A percentile compares a stretch with the other conserved stretches of the same genome.
These are phyloP conservation scores for Ascoidea rubescens DNA, from an alignment of 805 yeast genomes.

Conservation along the genomic window DNA sequence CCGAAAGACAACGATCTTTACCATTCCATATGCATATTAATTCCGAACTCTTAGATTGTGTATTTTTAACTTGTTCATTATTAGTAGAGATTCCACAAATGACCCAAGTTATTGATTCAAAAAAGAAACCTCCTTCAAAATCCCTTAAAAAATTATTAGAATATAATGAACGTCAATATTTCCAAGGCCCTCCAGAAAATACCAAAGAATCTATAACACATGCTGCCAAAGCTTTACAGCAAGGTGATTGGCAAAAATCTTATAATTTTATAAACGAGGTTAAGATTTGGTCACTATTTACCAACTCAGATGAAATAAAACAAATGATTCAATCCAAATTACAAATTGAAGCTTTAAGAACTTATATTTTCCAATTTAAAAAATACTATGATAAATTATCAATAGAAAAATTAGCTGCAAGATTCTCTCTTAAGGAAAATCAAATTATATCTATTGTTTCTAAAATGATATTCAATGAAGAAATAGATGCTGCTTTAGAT, in stretches of 20 bases:
- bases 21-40: conserved; percentile 99
- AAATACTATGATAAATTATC: conserved; percentile 65
- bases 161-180: conserved; percentile 84
- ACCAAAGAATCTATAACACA: conserved; percentile 86
- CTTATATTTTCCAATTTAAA: conserved; percentile 82
- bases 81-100: conserved; percentile 85
- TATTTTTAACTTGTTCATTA: conserved; percentile 79
- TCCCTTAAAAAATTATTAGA: conserved; percentile 87
- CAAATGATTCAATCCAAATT: conserved; percentile 64
- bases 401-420: conserved; percentile 42
- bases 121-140: conserved; percentile 52
- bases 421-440: conserved; percentile 48
- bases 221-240: conserved; percentile 78
- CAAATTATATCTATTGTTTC: conserved; percentile 51
- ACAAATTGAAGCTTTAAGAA: conserved; percentile 82
- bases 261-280: conserved; percentile 58
- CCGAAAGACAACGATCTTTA: conserved; percentile 68
- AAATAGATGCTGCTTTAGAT: conserved; percentile 62
- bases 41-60: conserved; percentile 87
- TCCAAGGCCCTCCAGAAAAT: conserved; percentile 96
- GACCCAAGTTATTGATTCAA: conserved; percentile 52
- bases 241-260: conserved; percentile 81
- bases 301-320: conserved; percentile 53
- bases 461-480: conserved; percentile 67
- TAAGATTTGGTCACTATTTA: conserved; percentile 76